phyloP scores from a whole-genome alignment of 768 basidiomycete species.

The Termitomyces sp. region DNA sequence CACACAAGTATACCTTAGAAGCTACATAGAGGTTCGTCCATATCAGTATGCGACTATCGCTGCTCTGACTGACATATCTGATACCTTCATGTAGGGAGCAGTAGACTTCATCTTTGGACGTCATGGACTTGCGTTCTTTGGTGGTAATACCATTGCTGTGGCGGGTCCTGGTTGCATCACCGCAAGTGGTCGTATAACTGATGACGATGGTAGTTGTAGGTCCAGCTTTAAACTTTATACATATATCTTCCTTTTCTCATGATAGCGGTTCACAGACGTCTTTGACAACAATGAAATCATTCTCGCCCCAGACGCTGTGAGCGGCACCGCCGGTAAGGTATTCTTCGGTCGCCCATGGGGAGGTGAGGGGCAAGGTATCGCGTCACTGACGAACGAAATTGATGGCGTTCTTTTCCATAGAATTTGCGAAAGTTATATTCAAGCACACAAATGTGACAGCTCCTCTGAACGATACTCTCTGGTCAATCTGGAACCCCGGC shows the following conservation, averaged over 20 bases:
- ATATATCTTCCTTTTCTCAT: background rate
- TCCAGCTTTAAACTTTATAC: background rate
- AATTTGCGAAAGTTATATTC: slow-evolving; percentile 45
- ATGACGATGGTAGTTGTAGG: slow-evolving; percentile 42
- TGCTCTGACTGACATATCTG: background rate
- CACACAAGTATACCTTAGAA: slow-evolving; percentile 40
- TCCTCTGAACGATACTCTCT: slow-evolving; percentile 34
- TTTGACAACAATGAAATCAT: slow-evolving; percentile 39
- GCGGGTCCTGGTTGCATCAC: slow-evolving; percentile 40
- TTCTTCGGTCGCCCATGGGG: slow-evolving; percentile 47
- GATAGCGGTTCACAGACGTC: slow-evolving; percentile 24
- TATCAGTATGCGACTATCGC: background rate
- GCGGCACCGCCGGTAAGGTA: slow-evolving; percentile 27
- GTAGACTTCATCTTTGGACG: slow-evolving; percentile 49
- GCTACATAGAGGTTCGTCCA: slow-evolving; percentile 37
- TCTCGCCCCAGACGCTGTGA: slow-evolving; percentile 31
- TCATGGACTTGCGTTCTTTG: slow-evolving; percentile 37
- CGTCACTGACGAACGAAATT: background rate
- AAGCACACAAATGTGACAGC: slow-evolving; percentile 37
- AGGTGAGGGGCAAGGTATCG: slow-evolving; percentile 19
- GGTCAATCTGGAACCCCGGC: slow-evolving; percentile 39
- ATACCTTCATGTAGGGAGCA: slow-evolving; percentile 28
- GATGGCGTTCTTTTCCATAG: slow-evolving; percentile 15
- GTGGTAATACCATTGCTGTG: slow-evolving; percentile 41
- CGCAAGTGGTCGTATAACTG: slow-evolving; percentile 39